These are phyloP conservation scores for Rhizopogon vulgaris DNA, from an alignment of 768 basidiomycete genomes.

Conservation along the genomic window DNA sequence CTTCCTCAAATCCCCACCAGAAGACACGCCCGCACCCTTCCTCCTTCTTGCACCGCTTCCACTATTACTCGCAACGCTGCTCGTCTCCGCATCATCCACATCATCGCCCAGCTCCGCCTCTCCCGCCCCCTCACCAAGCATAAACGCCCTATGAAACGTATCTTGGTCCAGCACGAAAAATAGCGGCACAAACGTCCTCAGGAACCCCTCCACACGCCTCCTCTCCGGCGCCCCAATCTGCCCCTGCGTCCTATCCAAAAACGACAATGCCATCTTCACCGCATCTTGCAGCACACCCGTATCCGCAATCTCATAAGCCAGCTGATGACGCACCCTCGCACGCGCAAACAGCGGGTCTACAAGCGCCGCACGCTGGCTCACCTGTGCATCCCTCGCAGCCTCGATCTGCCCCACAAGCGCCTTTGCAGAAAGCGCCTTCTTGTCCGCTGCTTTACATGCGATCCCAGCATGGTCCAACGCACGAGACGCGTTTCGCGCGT, in stretches of 20 bases:
- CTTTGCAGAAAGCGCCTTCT: conserved; percentile 73
- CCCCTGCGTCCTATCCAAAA: conserved; percentile 82
- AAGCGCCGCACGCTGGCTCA: conserved; percentile 61
- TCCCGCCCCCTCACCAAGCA: conserved; percentile 53
- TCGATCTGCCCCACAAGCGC: conserved; percentile 82
- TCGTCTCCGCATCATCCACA: conserved; percentile 32
- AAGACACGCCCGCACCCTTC: conserved; percentile 32
- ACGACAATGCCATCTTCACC: conserved; percentile 83
- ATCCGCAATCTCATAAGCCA: conserved; percentile 74
- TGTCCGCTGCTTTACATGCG: conserved; percentile 85
- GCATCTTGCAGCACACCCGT: conserved; percentile 76
- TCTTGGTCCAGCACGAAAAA: conserved; percentile 72
- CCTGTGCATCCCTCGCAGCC: conserved; percentile 75
- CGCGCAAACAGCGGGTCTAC: conserved; percentile 49
- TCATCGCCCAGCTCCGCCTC: conserved; percentile 56
- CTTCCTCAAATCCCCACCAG: conserved; percentile 67
- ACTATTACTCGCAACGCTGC: conserved; percentile 21
- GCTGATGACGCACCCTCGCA: conserved; percentile 67
- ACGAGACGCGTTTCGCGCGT: conserved; percentile 90
- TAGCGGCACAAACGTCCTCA: conserved; percentile 70
- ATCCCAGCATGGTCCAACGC: conserved; percentile 92
- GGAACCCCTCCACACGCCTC: conserved; percentile 74
- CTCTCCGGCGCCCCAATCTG: conserved; percentile 69
- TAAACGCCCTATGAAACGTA: conserved; percentile 65
- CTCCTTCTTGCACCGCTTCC: conserved; percentile 36